Evolutionary conservation across 2,329 filamentous ascomycete genomes (phyloP).

Genomic region (Pseudogymnoascus destructans): DNA sequence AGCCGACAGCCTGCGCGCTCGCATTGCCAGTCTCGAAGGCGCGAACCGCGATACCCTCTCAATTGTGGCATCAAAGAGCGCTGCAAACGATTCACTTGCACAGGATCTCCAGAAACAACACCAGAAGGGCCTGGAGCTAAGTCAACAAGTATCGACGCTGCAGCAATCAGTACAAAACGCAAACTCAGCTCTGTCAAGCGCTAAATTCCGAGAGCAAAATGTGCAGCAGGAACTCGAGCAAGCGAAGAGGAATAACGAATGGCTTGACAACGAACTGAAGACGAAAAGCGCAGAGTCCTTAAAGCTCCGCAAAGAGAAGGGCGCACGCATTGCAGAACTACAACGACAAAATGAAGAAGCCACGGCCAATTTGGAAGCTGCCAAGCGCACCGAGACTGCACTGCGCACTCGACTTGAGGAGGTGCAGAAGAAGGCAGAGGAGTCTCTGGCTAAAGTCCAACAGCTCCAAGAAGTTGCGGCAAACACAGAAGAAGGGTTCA

Average conservation of each 20-base stretch:
- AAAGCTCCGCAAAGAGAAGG: conserved; percentile 91
- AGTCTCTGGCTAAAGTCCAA: conserved; percentile 68
- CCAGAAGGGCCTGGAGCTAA: conserved; percentile 71
- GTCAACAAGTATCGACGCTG: conserved; percentile 66
- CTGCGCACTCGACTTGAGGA: conserved; percentile 73
- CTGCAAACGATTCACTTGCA: conserved; percentile 71
- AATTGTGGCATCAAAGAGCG: conserved; percentile 79
- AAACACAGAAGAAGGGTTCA: conserved; percentile 73
- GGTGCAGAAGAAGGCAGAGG: conserved; percentile 74
- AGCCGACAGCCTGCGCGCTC: conserved; percentile 62
- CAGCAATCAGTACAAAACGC: conserved; percentile 77
- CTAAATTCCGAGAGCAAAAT: conserved; percentile 82
- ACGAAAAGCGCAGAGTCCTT: conserved; percentile 77
- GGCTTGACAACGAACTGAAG: conserved; percentile 83
- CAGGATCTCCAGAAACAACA: conserved; percentile 82
- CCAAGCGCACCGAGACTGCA: conserved; percentile 67
- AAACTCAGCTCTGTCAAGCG: conserved; percentile 63
- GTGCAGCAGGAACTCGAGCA: conserved; percentile 83
- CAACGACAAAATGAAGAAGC: conserved; percentile 82
- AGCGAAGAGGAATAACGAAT: conserved; percentile 81
- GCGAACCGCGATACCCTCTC: conserved; percentile 85
- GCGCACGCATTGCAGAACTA: conserved; percentile 73
- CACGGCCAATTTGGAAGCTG: conserved; percentile 58
- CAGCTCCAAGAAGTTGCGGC: conserved; percentile 74
- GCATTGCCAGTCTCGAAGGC: conserved; percentile 75